phyloP scores from a whole-genome alignment of 345 rosid genomes.

The Brassica rapa region DNA sequence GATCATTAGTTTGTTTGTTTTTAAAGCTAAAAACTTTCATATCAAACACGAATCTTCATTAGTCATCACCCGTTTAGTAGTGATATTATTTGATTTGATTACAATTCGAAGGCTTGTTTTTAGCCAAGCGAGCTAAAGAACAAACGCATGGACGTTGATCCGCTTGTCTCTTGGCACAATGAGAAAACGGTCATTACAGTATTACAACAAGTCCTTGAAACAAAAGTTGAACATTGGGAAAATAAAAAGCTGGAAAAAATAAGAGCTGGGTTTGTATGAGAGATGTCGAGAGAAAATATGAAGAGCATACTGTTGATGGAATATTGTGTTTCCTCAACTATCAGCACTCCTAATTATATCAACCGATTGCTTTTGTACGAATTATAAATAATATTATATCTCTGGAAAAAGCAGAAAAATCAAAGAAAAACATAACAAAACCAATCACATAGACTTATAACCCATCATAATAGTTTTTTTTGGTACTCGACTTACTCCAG shows the following conservation, averaged over 20 bases:
- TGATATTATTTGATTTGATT: conserved; percentile 1
- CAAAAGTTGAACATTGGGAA: conserved; percentile 22
- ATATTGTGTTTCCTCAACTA: conserved; percentile 42
- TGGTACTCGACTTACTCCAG: neutral
- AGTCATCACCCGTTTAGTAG: conserved; percentile 29
- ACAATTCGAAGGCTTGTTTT: conserved; percentile 18
- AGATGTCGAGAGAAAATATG: conserved; percentile 27
- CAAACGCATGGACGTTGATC: conserved; percentile 16
- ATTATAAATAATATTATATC: neutral
- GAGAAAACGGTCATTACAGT: neutral
- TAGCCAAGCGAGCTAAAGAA: conserved; percentile 19
- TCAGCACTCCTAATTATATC: conserved; percentile 36
- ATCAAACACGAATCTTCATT: conserved; percentile 13
- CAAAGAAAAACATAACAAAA: neutral
- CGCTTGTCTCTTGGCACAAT: neutral
- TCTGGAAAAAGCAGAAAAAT: neutral
- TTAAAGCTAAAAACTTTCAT: conserved; percentile 4
- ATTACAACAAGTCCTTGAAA: neutral
- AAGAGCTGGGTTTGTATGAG: conserved; percentile 14
- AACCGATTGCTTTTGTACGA: conserved; percentile 35
- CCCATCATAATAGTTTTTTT: conserved; percentile 1
- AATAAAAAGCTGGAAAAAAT: conserved; percentile 31
- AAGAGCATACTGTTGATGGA: conserved; percentile 40
- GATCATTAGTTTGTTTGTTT: neutral
- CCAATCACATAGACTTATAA: neutral